Evolutionary conservation across 345 rosid species (phyloP).

Genomic region (Salix caprea): DNA sequence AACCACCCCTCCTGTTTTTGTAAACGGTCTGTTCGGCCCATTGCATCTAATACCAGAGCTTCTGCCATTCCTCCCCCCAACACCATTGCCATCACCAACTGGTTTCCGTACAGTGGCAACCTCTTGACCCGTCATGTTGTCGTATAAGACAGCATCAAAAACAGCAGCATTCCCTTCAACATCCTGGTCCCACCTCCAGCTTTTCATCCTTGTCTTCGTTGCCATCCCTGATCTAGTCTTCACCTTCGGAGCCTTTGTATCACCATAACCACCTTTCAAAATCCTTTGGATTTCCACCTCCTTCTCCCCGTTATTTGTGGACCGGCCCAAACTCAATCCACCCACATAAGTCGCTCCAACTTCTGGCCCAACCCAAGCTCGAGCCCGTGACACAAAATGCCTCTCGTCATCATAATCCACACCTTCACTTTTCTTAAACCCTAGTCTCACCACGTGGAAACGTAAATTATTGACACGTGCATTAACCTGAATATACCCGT

Average conservation of each 20-base stretch:
- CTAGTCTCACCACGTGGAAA: constrained; percentile 61
- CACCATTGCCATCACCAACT: neutral
- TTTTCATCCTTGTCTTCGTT: constrained; percentile 47
- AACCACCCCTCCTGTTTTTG: constrained; percentile 72
- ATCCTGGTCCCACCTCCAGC: constrained; percentile 84
- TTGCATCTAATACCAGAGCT: constrained; percentile 7
- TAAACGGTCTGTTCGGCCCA: constrained; percentile 45
- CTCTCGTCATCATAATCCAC: constrained; percentile 40
- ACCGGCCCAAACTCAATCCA: constrained; percentile 70
- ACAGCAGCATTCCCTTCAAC: constrained; percentile 72
- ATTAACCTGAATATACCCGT: constrained; percentile 56
- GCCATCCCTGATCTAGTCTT: constrained; percentile 50
- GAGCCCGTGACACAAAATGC: constrained; percentile 57
- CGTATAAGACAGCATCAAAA: constrained; percentile 61
- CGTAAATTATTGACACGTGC: constrained; percentile 72
- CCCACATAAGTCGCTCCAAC: constrained; percentile 66
- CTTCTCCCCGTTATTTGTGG: constrained; percentile 49
- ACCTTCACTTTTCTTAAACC: constrained; percentile 37
- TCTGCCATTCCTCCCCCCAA: neutral
- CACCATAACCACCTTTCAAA: constrained; percentile 36
- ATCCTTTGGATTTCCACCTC: constrained; percentile 44
- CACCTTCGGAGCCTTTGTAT: constrained; percentile 38
- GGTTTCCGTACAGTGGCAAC: constrained; percentile 21
- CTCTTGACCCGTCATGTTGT: constrained; percentile 49
- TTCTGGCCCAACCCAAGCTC: constrained; percentile 84